These are phyloP conservation scores for Claviceps monticola DNA, from an alignment of 2,329 filamentous ascomycete species.

Conservation along the genomic window DNA sequence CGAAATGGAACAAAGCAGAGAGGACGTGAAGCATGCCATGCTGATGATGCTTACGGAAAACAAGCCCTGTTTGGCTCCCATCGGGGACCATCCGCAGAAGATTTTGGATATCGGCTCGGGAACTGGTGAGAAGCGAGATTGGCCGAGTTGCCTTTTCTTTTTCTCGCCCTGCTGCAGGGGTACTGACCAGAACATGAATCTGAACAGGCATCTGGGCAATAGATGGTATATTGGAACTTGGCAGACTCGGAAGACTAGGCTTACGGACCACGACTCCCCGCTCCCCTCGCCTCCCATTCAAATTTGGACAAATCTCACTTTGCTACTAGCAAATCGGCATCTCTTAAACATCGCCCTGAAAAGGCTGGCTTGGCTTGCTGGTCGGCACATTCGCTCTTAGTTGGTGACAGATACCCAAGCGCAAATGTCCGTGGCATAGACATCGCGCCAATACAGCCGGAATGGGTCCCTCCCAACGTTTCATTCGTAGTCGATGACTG, in stretches of 20 bases:
- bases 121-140: slow-evolving; percentile 3
- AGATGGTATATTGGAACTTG: not conserved
- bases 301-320: too few species aligned
- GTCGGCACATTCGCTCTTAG: not conserved
- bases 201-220: slow-evolving; percentile 7
- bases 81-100: slow-evolving; percentile 20
- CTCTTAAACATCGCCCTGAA: too few species aligned
- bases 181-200: not conserved
- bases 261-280: not conserved
- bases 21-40: slow-evolving; percentile 28
- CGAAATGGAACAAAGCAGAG: slow-evolving; percentile 23
- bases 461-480: slow-evolving; percentile 27
- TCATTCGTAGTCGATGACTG: slow-evolving; percentile 23
- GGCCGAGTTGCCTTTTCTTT: not conserved
- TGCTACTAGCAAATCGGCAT: too few species aligned
- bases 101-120: slow-evolving; percentile 28
- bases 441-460: slow-evolving; percentile 25
- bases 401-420: slow-evolving; percentile 17
- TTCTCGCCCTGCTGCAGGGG: not conserved
- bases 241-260: not conserved
- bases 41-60: slow-evolving; percentile 20
- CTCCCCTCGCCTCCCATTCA: not conserved
- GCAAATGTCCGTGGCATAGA: slow-evolving; percentile 25
- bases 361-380: not conserved
- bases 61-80: slow-evolving; percentile 26